Conservation (phyloP, 331 rosid genomes). For the Pyrus hybrid region DNA sequence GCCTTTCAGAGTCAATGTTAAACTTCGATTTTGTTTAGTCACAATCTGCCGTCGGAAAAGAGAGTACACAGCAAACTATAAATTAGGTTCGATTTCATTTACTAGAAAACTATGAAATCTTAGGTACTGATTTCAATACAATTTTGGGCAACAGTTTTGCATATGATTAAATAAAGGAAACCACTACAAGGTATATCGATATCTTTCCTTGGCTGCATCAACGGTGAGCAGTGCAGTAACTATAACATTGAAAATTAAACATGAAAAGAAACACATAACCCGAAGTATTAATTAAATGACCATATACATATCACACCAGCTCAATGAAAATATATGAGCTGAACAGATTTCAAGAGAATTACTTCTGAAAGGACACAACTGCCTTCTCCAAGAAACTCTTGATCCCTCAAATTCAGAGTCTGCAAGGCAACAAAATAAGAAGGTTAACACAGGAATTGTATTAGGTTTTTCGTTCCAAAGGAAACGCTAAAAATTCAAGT, state of each 20-base stretch:
- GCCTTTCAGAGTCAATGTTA: too few relatives aligned
- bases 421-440: constrained; percentile 19
- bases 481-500: not conserved
- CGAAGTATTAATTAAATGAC: not conserved
- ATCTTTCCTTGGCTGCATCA: not conserved
- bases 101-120: too few relatives aligned
- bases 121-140: not conserved
- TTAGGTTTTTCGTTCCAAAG: not conserved
- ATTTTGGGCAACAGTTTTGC: not conserved
- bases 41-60: too few relatives aligned
- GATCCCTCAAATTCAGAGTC: constrained; percentile 58
- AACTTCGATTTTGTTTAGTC: too few relatives aligned
- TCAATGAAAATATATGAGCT: not conserved
- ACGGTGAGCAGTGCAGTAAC: not conserved
- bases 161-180: not conserved
- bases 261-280: not conserved
- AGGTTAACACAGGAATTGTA: not conserved
- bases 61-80: too few relatives aligned
- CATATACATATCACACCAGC: not conserved
- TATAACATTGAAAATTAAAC: not conserved
- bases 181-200: not conserved
- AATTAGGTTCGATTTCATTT: too few relatives aligned
- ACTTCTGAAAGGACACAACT: constrained; percentile 76
- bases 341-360: not conserved
- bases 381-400: constrained; percentile 80